A percentile compares a stretch with the other conserved stretches of the same genome.
Evolutionary conservation across 2,329 filamentous ascomycete genomes (phyloP).

Genomic region (Colletotrichum liriopes): DNA sequence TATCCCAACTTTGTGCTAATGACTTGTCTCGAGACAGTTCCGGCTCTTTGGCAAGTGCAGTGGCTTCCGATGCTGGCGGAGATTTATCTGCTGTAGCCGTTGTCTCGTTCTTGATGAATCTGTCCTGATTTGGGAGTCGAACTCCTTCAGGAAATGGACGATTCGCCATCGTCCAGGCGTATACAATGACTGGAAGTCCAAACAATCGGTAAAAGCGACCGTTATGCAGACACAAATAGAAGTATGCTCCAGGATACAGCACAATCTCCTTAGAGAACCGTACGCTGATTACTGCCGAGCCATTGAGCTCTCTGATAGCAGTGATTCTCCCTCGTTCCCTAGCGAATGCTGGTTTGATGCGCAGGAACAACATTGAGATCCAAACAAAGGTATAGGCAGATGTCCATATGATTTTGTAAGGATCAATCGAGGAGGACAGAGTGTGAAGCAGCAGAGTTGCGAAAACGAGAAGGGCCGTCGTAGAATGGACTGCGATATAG

Average conservation of each 20-base stretch:
- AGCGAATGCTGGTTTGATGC: not conserved
- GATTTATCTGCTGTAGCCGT: too few relatives aligned
- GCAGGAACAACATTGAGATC: not conserved
- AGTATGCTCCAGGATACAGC: not conserved
- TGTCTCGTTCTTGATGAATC: slow-evolving; percentile 1
- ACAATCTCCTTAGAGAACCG: slow-evolving; percentile 2
- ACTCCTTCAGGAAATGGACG: not conserved
- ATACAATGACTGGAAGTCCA: slow-evolving; percentile 13
- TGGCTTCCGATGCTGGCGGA: not conserved
- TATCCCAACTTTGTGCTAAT: not conserved
- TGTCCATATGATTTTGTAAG: not conserved
- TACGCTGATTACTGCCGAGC: not conserved
- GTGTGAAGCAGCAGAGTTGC: not conserved
- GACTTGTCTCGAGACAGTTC: not conserved
- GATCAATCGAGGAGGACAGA: not conserved
- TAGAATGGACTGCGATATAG: not conserved
- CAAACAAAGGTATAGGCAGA: not conserved
- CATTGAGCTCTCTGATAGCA: not conserved
- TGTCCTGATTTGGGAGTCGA: slow-evolving; percentile 9
- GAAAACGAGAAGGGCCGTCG: not conserved
- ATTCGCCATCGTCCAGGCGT: not conserved
- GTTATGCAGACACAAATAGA: slow-evolving; percentile 12
- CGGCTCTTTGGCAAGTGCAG: not conserved
- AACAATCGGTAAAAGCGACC: slow-evolving; percentile 6
- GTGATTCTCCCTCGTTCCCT: not conserved